A percentile compares a stretch with the other conserved stretches of the same genome.
These are phyloP conservation scores for Magnolia kwangsiensis DNA, from an alignment of 164 flowering plant species.

Conservation along the genomic window DNA sequence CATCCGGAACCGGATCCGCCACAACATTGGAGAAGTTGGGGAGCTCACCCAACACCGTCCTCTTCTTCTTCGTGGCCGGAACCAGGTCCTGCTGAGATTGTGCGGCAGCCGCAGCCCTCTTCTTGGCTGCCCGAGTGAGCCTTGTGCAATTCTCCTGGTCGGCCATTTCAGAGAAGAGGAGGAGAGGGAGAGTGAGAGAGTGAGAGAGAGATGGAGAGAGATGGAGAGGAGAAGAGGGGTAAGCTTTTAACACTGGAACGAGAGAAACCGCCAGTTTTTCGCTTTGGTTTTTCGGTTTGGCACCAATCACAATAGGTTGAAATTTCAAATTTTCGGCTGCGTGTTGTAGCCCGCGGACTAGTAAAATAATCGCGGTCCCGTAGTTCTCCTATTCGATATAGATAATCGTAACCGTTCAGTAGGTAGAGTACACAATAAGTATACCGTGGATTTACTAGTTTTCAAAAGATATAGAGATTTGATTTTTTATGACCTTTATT, in stretches of 20 bases:
- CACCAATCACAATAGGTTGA: neutral
- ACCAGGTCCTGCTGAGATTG: neutral
- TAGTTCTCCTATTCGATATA: no score
- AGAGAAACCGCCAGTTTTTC: neutral
- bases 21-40: conserved; percentile 24
- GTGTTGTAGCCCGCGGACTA: neutral
- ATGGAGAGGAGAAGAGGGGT: neutral
- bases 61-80: conserved; percentile 25
- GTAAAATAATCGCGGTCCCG: neutral
- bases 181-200: neutral
- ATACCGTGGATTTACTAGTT: no score
- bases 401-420: no score
- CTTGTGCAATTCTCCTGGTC: conserved; percentile 31
- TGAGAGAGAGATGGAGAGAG: neutral
- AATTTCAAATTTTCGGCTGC: neutral
- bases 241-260: neutral
- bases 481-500: no score
- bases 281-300: neutral
- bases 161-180: conserved; percentile 15
- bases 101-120: conserved; percentile 26
- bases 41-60: conserved; percentile 52
- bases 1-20: conserved; percentile 6
- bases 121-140: conserved; percentile 32
- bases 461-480: no score
- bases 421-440: no score